Percentiles rank a stretch among this genome's conserved stretches.
Evolutionary conservation across 1,284 basidiomycete genomes (phyloP).

Genomic region (Athelia sp.): DNA sequence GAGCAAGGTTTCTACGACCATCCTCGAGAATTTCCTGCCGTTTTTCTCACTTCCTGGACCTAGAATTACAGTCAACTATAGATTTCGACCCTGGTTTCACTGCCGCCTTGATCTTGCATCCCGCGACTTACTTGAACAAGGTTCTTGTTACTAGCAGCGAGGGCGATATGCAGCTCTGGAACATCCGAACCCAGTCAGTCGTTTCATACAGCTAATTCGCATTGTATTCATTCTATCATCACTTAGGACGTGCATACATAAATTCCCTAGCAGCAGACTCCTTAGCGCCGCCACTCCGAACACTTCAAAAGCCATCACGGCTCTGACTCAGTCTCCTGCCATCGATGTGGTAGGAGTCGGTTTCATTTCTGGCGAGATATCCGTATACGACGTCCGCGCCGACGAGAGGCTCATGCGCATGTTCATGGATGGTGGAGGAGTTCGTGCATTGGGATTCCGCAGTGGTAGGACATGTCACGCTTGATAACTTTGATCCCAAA

Average conservation of each 20-base stretch:
- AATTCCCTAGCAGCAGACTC: slow-evolving; percentile 49
- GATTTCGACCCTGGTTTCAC: slow-evolving; percentile 78
- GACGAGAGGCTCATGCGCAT: slow-evolving; percentile 88
- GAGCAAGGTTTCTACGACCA: slow-evolving; percentile 42
- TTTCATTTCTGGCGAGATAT: slow-evolving; percentile 83
- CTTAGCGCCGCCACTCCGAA: slow-evolving; percentile 31
- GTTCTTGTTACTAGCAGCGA: slow-evolving; percentile 81
- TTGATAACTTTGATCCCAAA: slow-evolving; percentile 1
- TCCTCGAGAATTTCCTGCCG: background rate
- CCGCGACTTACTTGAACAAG: slow-evolving; percentile 97
- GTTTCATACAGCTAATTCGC: background rate
- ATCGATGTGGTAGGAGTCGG: slow-evolving; percentile 94
- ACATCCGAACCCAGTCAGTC: slow-evolving; percentile 78
- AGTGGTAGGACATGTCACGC: slow-evolving; percentile 54
- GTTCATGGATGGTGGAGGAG: slow-evolving; percentile 79
- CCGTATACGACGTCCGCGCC: slow-evolving; percentile 85
- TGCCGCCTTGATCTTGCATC: slow-evolving; percentile 84
- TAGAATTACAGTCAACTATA: slow-evolving; percentile 60
- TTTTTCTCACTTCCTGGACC: slow-evolving; percentile 3
- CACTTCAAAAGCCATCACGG: slow-evolving; percentile 58
- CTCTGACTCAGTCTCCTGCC: slow-evolving; percentile 88
- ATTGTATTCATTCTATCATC: slow-evolving; percentile 1
- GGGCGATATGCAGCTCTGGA: slow-evolving; percentile 92
- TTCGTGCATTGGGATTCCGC: slow-evolving; percentile 80
- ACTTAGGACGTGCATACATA: slow-evolving; percentile 56